Evolutionary conservation across 805 yeast genomes (phyloP), one percentile per base, ranked within the genome.

Genomic region (Jamesozyma jinghongensis): DNA sequence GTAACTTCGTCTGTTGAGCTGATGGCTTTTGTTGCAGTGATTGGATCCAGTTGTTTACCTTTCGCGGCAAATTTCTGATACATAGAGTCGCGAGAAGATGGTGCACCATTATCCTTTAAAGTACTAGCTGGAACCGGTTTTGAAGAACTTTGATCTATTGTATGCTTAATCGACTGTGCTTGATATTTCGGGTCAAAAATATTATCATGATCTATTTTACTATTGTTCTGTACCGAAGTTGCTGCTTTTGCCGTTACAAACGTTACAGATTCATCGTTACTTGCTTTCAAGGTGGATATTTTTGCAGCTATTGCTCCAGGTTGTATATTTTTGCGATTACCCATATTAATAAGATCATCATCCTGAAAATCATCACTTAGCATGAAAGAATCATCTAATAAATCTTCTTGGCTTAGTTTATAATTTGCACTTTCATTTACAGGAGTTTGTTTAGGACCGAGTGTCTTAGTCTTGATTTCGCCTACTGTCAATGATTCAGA

Each of bases 201-300:
- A 38, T 67, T 61, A 2, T 65, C 67, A 3, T 60, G 59, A 3
- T 67, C 53, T 11, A 68, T 54, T 3, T 64, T 52, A 1, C 68
- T 59, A 40, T 69, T 69, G 19, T 66, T 65, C 46, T 73, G 79
- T 7, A 81, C 59, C 8, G 70, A 63, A 28, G 73, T 74, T 0
- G 87, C 87, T 8, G 73, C 74, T 48, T 74, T 74, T 1, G 87
- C 85, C 40, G 79, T 73, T 31, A 79, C 80, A 62, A 81, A 81
- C 2, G 71, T 56, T 0, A 42, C 40, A 0, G 47, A 32, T 17
- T 42, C 43, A 19, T 32, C n/a, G 8, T 28, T 30, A 26, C n/a
- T 28, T 6, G 19, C 19, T 5, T 14, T 16, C 3, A 5, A 5
- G 19, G 5, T 32, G 31, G 37, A 29, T 17, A 36, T 42, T 42